These are phyloP conservation scores for Aspergillus sp. DNA, from an alignment of 2,329 filamentous ascomycete species.

Conservation along the genomic window DNA sequence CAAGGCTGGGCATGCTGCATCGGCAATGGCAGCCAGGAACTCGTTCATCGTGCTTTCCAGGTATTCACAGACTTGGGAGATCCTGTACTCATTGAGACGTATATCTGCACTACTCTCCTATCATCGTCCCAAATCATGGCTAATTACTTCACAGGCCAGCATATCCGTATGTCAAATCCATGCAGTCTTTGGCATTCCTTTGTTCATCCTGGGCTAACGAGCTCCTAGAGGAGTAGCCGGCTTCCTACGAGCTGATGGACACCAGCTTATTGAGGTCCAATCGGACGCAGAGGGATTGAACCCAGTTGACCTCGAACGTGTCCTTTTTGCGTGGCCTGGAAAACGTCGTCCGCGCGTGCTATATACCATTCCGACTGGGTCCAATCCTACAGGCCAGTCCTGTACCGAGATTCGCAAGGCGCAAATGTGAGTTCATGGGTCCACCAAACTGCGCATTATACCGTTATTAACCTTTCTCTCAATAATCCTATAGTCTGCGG, in stretches of 20 bases:
- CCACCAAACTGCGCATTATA: too few species aligned
- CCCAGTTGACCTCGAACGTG: neutral
- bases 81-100: conserved; percentile 1
- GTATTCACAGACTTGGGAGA: conserved; percentile 6
- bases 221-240: neutral
- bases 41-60: conserved; percentile 5
- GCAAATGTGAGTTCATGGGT: neutral
- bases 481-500: neutral
- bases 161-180: neutral
- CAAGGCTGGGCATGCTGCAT: conserved; percentile 6
- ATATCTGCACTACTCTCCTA: neutral
- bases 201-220: neutral
- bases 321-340: neutral
- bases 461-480: too few species aligned
- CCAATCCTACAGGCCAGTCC: conserved; percentile 7
- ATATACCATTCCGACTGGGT: conserved; percentile 8
- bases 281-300: neutral
- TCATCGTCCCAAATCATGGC: too few species aligned
- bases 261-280: neutral
- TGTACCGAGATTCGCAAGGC: conserved; percentile 5
- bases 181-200: neutral
- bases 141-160: neutral
- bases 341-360: neutral
- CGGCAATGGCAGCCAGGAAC: conserved; percentile 9
- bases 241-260: conserved; percentile 2